Evolutionary conservation across 768 basidiomycete species (phyloP), one percentile per base, ranked within the genome.

Genomic region (Asterophora parasitica): DNA sequence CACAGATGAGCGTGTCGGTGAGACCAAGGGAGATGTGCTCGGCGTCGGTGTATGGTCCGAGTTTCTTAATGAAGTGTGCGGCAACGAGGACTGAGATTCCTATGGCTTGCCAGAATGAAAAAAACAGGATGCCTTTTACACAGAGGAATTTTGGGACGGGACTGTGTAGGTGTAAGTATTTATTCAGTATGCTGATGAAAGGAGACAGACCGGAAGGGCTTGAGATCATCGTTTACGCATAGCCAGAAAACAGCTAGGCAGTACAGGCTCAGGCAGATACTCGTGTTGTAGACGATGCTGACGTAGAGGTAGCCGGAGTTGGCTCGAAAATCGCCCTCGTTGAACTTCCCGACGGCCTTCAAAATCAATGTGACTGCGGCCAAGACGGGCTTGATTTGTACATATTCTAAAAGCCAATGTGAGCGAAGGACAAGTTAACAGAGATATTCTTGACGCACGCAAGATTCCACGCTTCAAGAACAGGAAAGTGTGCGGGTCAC

Each of bases 211-310:
- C 87, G 76, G 70, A 92, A 96, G 1, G 92, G 91, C 63, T 87
- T 86, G 41, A 97, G 70, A 62, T 98, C 96, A 30, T 85, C 75
- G 57, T 81, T 83, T 4, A 97, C 88, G 49, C 88, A 91, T 46
- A 94, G 78, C 96, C 96, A 99, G 67, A 98, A 97, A 69, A 96
- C 85, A 0, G 92, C 96, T 33, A 98, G 77, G 59, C 94, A 97
- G 71, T 92, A 94, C 17, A 94, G 66, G 26, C 78, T 79, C 37
- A 88, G 70, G 65, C 82, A 86, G 39, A 92, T 92, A 58, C 85
- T 88, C 44, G 75, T 62, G 71, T 92, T 90, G 71, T 87, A 94
- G 44, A 94, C 69, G 55, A 95, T 75, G 58, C 83, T 89, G 65
- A 95, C 76, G 61, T 94, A 97, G 48, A 95, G 79, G 61, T 95